A percentile compares a stretch with the other conserved stretches of the same genome.
phyloP scores from a whole-genome alignment of 352 stramenopile species.

The Globisporangium heterothallicum region DNA sequence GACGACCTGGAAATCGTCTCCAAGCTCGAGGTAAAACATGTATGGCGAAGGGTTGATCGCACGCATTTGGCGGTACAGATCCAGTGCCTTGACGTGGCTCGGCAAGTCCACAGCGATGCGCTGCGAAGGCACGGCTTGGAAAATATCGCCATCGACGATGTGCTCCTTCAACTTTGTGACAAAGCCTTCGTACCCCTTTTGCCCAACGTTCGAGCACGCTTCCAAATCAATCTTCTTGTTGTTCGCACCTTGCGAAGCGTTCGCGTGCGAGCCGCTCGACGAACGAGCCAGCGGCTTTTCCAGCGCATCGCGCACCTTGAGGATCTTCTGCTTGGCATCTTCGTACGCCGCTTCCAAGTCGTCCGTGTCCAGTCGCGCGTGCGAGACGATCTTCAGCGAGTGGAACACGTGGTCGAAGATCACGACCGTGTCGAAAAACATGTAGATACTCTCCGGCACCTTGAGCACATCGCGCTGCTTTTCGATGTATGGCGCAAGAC shows the following conservation, averaged over 20 bases:
- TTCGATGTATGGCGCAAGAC: constrained; percentile 71
- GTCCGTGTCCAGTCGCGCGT: constrained; percentile 63
- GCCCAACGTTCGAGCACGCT: constrained; percentile 74
- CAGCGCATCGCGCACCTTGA: constrained; percentile 50
- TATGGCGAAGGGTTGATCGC: constrained; percentile 87
- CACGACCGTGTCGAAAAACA: constrained; percentile 88
- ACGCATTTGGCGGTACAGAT: constrained; percentile 88
- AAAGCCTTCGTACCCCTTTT: constrained; percentile 83
- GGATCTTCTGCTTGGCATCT: constrained; percentile 68
- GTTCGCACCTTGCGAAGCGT: constrained; percentile 18
- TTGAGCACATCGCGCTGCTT: constrained; percentile 72
- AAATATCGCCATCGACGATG: constrained; percentile 88
- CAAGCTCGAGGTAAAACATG: constrained; percentile 88
- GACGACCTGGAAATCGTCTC: constrained; percentile 83
- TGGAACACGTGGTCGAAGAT: constrained; percentile 90
- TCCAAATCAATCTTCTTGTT: constrained; percentile 60
- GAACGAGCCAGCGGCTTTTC: constrained; percentile 53
- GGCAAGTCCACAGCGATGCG: constrained; percentile 66
- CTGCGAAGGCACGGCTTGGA: constrained; percentile 86
- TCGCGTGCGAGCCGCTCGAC: constrained; percentile 54
- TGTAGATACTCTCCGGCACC: constrained; percentile 87
- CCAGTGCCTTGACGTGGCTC: constrained; percentile 57
- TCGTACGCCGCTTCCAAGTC: constrained; percentile 65
- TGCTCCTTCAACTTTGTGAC: constrained; percentile 84
- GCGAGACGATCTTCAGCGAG: constrained; percentile 86